Evolutionary conservation across 2,329 filamentous ascomycete species (phyloP).

Genomic region (Pseudogymnoascus sp.): DNA sequence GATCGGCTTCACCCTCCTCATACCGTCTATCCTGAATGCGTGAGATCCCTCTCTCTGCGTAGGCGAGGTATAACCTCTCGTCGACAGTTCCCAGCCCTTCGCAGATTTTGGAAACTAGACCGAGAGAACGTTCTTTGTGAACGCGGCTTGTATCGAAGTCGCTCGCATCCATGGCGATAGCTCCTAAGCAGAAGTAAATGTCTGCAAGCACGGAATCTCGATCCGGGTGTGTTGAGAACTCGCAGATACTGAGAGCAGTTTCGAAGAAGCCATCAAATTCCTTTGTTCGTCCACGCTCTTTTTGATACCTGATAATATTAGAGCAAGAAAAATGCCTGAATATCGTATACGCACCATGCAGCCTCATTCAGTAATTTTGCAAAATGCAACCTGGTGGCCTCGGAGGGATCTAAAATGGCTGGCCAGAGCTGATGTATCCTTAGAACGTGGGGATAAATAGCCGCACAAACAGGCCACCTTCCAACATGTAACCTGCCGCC

Average conservation of each 20-base stretch:
- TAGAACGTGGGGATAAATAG: conserved; percentile 23
- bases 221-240: conserved; percentile 20
- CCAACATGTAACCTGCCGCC: conserved; percentile 17
- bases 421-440: conserved; percentile 18
- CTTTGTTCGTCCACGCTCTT: conserved; percentile 22
- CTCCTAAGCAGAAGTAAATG: conserved; percentile 20
- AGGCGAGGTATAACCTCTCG: conserved; percentile 19
- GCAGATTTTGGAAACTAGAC: conserved; percentile 19
- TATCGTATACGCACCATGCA: conserved; percentile 19
- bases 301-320: conserved; percentile 23
- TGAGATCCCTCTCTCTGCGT: conserved; percentile 14
- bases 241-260: conserved; percentile 20
- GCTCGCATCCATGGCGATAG: conserved; percentile 21
- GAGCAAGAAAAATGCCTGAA: conserved; percentile 10
- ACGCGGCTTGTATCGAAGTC: conserved; percentile 20
- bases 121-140: conserved; percentile 19
- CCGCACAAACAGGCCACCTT: conserved; percentile 23
- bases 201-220: conserved; percentile 20
- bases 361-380: conserved; percentile 23
- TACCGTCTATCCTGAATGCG: conserved; percentile 13
- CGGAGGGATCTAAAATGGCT: conserved; percentile 12
- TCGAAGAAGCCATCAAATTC: conserved; percentile 23
- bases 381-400: conserved; percentile 19
- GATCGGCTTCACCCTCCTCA: conserved; percentile 14
- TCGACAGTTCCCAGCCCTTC: conserved; percentile 14